Percentiles rank a stretch among this genome's conserved stretches.
Evolutionary conservation across 805 yeast species (phyloP).

Genomic region (Spencermartinsiella europaea): DNA sequence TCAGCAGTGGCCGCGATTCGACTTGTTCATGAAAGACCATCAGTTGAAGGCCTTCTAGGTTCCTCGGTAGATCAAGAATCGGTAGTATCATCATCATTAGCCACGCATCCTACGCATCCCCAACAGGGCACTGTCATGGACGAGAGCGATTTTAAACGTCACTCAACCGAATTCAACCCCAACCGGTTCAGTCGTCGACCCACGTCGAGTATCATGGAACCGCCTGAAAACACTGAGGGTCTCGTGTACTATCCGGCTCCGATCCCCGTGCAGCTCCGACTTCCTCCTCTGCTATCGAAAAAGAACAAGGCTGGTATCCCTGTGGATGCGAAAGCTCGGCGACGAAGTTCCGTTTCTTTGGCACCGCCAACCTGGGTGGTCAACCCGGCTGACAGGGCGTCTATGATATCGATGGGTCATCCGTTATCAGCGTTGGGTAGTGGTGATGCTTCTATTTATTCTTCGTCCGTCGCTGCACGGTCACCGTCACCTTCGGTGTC

Average conservation of each 20-base stretch:
- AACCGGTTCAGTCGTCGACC: conserved; percentile 2
- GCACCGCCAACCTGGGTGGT: conserved; percentile 3
- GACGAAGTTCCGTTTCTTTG: conserved; percentile 8
- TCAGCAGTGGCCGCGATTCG: neutral
- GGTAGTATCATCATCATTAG: neutral
- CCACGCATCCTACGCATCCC: neutral
- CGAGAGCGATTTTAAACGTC: neutral
- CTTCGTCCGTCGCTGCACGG: conserved; percentile 1
- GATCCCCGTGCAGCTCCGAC: conserved; percentile 29
- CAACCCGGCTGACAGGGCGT: conserved; percentile 12
- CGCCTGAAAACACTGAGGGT: conserved; percentile 7
- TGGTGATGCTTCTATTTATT: neutral
- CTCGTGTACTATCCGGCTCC: conserved; percentile 33
- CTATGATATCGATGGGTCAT: neutral
- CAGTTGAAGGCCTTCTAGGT: neutral
- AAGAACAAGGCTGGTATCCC: conserved; percentile 8
- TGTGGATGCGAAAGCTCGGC: neutral
- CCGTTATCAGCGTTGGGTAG: neutral
- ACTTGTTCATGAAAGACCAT: neutral
- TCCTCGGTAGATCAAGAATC: neutral
- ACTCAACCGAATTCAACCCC: neutral
- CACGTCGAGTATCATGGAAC: conserved; percentile 2
- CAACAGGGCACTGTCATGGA: neutral
- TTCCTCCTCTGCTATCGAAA: conserved; percentile 32
- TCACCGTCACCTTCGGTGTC: conserved; percentile 19